phyloP scores from a whole-genome alignment of 371 early-diverging fungal species.

The Mortierella sp. region DNA sequence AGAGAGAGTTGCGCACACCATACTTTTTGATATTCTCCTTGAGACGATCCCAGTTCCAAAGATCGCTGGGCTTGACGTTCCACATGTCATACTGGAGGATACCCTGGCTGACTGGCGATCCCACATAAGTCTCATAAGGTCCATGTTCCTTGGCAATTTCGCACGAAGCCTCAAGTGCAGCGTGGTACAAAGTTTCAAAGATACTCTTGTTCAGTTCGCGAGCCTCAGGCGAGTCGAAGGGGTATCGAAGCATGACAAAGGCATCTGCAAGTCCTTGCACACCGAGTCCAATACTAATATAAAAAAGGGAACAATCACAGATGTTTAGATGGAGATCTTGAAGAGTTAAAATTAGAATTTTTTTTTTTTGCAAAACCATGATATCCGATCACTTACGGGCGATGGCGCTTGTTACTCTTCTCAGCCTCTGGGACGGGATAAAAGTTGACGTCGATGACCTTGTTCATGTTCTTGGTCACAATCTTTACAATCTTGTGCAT shows the following conservation, averaged over 20 bases:
- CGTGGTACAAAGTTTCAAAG: constrained; percentile 99
- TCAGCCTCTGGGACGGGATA: constrained; percentile 96
- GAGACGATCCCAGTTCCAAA: constrained; percentile 93
- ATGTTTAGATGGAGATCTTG: not conserved
- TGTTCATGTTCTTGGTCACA: constrained; percentile 93
- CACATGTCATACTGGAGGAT: constrained; percentile 97
- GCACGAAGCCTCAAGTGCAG: constrained; percentile 94
- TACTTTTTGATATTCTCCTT: constrained; percentile 84
- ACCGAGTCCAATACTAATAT: constrained; percentile 88
- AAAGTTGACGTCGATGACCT: constrained; percentile 96
- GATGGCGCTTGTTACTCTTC: constrained; percentile 91
- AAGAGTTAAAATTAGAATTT: not conserved
- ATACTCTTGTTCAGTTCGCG: constrained; percentile 88
- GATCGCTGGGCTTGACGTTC: constrained; percentile 80
- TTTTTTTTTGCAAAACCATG: not conserved
- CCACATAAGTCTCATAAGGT: constrained; percentile 91
- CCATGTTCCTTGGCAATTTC: constrained; percentile 90
- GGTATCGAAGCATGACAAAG: constrained; percentile 92
- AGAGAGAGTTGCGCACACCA: constrained; percentile 96
- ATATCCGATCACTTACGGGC: constrained; percentile 69
- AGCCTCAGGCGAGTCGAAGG: constrained; percentile 96
- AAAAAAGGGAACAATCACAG: no score
- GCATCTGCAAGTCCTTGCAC: constrained; percentile 99
- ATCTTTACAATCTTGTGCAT: constrained; percentile 83
- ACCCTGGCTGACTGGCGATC: constrained; percentile 94